Evolutionary conservation across 805 yeast genomes (phyloP), one percentile per base, ranked within the genome.

Genomic region (Ogataea pignaliae): DNA sequence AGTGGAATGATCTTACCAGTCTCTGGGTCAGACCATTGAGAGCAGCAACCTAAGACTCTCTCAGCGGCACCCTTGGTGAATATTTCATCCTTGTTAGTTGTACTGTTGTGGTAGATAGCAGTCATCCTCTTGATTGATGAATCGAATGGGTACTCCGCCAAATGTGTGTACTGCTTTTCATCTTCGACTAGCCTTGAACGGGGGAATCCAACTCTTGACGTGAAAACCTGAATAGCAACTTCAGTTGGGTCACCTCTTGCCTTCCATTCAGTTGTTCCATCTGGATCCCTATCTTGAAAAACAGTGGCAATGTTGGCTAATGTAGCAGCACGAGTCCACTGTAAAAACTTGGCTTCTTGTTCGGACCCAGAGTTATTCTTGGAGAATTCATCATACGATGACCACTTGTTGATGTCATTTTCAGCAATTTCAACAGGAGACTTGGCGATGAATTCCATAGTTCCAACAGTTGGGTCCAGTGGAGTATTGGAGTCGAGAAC

Each of bases 211-310:
- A 83, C 66, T 55, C 89, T 75, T 11, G 80, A 66, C 17, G 82
- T 75, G 57, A 84, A 85, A 0, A 87, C 91, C 57, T 86, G 91
- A 48, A 88, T 83, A 3, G 96, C 95, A 56, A 85, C 81, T 66
- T 88, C 96, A 3, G 96, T 88, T 35, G 96, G 91, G 59, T 88
- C 96, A 47, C 96, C 96, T 58, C 81, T 83, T 10, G 88, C 89
- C 53, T 76, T 78, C 95, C 95, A 87, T 10, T 61, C 64, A 3
- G 54, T 60, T 13, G 63, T 48, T 14, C 55, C 58, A 29, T 74
- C 74, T 14, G 68, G 71, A 17, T 63, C 65, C n/a, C 59, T 64
- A 46, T 73, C 66, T 52, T 73, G 68, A 48, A 72, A 75, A 3
- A 88, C 80, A 10, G 72, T 71, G 3, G 96, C 91, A 55, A 87